Base-by-base conservation (phyloP, 495 filamentous ascomycete genomes). In the Penicillium daleae region DNA sequence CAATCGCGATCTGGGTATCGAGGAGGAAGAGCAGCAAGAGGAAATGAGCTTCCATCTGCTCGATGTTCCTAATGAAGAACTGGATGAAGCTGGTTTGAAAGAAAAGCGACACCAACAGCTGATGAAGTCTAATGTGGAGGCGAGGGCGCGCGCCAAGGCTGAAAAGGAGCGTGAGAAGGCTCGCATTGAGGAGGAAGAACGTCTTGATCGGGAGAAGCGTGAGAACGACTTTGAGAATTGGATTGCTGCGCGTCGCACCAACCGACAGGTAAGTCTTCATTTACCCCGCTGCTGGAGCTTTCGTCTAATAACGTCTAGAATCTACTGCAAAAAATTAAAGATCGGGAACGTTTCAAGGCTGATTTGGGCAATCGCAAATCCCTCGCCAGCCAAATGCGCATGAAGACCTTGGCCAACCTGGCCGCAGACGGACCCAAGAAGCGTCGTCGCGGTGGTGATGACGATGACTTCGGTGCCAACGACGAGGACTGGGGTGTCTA, bases 401-500 rank as follows among this genome's bases (percentile, higher is more conserved):
- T 99, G 95, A 97, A 98, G 77, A 92, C 86, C 17, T 89, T 99
- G n/a, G 96, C 95, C 42, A 97, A 96, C 66, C 88, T 99, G 2
- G 95, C 95, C 17, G 92, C 93, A 0, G 95, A 99, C 75, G 87
- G 87, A 21, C 93, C 94, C 0, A 87, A 86, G 59, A 92, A 92
- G 74, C 94, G 94, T 70, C 85, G 93, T 39, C 85, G 95, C 26
- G 89, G 89, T 19, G 82, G 80, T 19, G 85, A 86, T 58, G 95
- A 99, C 67, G 95, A 99, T 70, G 91, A 90, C 60, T 99, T 99
- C 71, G 95, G 95, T 59, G 93, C 94, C 35, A 95, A 99, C 71
- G 95, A 99, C 66, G 92, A 94, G 59, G 95, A 99, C 74, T 99
- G 95, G 95, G 90, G 90, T 56, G 92, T 99, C 15, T 99, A 99